Evolutionary conservation across 1,139 yeast genomes (phyloP).

Genomic region (Debaryomycetaceae sp.): DNA sequence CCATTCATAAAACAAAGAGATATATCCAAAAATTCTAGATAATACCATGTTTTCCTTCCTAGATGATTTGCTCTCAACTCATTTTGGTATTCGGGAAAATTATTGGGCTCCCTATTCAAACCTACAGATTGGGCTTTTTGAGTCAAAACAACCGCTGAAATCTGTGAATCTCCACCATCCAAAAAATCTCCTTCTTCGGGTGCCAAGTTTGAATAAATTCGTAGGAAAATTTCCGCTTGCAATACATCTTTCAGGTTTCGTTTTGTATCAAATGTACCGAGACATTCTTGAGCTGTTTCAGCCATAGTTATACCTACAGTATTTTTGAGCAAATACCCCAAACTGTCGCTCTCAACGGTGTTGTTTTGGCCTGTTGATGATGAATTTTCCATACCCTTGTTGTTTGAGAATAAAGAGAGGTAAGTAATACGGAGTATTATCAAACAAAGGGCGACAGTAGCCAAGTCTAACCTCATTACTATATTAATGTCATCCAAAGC

Average conservation of each 20-base stretch:
- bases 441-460: conserved; percentile 21
- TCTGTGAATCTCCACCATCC: conserved; percentile 40
- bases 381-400: conserved; percentile 13
- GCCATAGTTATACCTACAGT: conserved; percentile 20
- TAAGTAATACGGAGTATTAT: conserved; percentile 23
- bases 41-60: conserved; percentile 52
- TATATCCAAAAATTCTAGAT: conserved; percentile 31
- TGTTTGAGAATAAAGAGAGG: conserved; percentile 21
- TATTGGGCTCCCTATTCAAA: conserved; percentile 26
- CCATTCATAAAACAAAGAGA: conserved; percentile 38
- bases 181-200: conserved; percentile 50
- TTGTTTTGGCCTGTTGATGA: conserved; percentile 10
- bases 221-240: conserved; percentile 44
- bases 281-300: conserved; percentile 22
- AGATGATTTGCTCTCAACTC: conserved; percentile 42
- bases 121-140: conserved; percentile 35
- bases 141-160: conserved; percentile 22
- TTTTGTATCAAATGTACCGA: conserved; percentile 23
- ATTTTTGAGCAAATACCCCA: conserved; percentile 17
- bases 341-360: conserved; percentile 5
- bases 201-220: conserved; percentile 43
- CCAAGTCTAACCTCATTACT: conserved; percentile 19
- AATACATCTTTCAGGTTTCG: conserved; percentile 25
- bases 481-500: conserved; percentile 14
- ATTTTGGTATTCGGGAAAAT: conserved; percentile 26